These are phyloP conservation scores for Alliaria petiolata DNA, from an alignment of 345 rosid genomes.

Conservation along the genomic window DNA sequence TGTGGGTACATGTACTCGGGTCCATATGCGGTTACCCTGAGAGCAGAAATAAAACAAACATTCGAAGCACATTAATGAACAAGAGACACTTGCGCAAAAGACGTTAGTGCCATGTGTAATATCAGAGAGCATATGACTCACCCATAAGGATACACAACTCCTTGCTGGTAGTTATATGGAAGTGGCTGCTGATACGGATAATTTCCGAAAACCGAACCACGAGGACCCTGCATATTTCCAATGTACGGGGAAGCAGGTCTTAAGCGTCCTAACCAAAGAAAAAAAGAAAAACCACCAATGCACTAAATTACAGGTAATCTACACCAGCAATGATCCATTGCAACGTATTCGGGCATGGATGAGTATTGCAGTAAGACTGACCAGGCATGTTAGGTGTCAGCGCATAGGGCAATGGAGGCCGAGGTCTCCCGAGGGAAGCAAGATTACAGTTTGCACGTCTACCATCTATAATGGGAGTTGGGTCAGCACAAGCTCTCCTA, in stretches of 20 bases:
- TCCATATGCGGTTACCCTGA: slow-evolving; percentile 75
- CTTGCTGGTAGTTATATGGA: slow-evolving; percentile 72
- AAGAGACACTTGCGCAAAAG: not conserved
- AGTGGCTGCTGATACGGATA: slow-evolving; percentile 78
- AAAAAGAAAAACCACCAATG: not conserved
- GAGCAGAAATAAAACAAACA: not conserved
- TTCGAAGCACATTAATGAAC: not conserved
- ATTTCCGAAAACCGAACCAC: slow-evolving; percentile 58
- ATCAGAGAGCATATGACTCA: slow-evolving; percentile 37
- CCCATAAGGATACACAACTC: slow-evolving; percentile 83
- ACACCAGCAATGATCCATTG: not conserved
- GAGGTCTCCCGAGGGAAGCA: slow-evolving; percentile 91
- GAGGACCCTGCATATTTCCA: slow-evolving; percentile 54
- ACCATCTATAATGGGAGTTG: slow-evolving; percentile 86
- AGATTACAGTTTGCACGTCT: slow-evolving; percentile 96
- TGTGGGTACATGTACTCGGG: slow-evolving; percentile 69
- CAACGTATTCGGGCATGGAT: too few relatives aligned
- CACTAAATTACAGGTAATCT: slow-evolving; percentile 11
- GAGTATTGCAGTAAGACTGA: slow-evolving; percentile 25
- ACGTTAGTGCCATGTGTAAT: not conserved
- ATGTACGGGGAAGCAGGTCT: slow-evolving; percentile 60
- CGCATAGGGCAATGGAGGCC: slow-evolving; percentile 61
- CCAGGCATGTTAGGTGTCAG: slow-evolving; percentile 34
- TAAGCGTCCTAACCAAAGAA: slow-evolving; percentile 48
- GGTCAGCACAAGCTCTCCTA: slow-evolving; percentile 90